Base-by-base conservation (phyloP, 2,329 filamentous ascomycete genomes). In the Metarhizium humberi region DNA sequence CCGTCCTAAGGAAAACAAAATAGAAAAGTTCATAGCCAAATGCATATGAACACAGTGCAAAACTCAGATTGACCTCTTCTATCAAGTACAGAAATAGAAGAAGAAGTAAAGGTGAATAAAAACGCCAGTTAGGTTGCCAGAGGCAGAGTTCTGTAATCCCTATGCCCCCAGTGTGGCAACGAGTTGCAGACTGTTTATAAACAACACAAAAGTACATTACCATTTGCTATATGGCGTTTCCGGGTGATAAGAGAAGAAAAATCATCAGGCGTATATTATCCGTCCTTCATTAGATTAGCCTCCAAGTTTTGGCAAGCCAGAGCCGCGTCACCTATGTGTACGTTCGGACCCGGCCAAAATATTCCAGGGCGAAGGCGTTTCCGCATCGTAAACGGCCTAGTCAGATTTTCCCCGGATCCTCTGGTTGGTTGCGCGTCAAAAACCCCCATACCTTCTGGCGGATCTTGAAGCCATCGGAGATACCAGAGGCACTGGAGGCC, bases 401-500 rank as follows among this genome's bases (percentile, higher is more conserved):
- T 59, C 67, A 52, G 58, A 59, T 59, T 71, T 71, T 59, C 69
- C 67, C 64, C 66, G 65, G 25, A 61, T 58, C 48, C 56, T 61
- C 14, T 61, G 55, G 34, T 61, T 53, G 55, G 56, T 50, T 54
- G 55, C 51, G 62, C 60, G 56, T 54, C 56, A 62, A 62, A 56
- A 63, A 58, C 60, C 62, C 65, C 59, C 69, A 67, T 66, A 62
- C 69, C 64, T 73, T 72, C 60, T 71, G 71, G 59, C 71, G 71
- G 59, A 73, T 69, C 60, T 75, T 74, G 64, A 74, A 78, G 55
- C 73, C 73, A 56, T 25, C 25, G 4, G 25, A 25, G 25, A 25
- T 25, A 25, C 25, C 25, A 25, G 25, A 25, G 25, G 25, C 25
- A 25, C 25, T 25, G 25, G 25, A 25, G 25, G 25, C 25, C 25